Conservation (phyloP, 2,329 filamentous ascomycete genomes). For the Conoideocrella luteorostrata region DNA sequence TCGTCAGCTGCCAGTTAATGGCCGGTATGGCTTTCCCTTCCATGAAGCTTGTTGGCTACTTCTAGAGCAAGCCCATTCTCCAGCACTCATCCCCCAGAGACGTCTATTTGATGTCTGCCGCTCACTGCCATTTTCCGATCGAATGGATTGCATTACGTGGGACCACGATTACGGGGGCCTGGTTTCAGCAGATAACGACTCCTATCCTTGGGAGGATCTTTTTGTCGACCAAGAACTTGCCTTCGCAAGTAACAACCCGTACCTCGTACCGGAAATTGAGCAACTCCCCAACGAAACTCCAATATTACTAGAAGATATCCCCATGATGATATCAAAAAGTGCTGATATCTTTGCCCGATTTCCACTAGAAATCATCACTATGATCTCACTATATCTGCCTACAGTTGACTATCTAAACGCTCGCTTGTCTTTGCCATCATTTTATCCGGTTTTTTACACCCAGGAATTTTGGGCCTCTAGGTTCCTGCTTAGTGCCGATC, state of each 20-base stretch:
- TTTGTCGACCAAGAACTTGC: conserved; percentile 5
- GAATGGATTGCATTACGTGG: conserved; percentile 6
- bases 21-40: conserved; percentile 11
- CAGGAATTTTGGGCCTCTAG: conserved; percentile 11
- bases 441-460: conserved; percentile 8
- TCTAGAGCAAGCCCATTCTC: conserved; percentile 8
- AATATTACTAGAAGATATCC: not conserved
- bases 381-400: conserved; percentile 6
- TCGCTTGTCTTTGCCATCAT: conserved; percentile 9
- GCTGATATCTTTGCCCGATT: conserved; percentile 5
- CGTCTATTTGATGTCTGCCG: conserved; percentile 8
- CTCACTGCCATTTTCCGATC: conserved; percentile 8
- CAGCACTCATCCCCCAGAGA: conserved; percentile 4
- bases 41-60: conserved; percentile 12
- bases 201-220: conserved; percentile 9
- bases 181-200: conserved; percentile 6
- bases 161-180: conserved; percentile 7
- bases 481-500: conserved; percentile 9
- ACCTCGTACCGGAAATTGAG: conserved; percentile 7
- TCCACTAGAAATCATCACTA: conserved; percentile 8
- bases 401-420: conserved; percentile 9
- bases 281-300: conserved; percentile 7
- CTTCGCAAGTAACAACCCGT: conserved; percentile 5
- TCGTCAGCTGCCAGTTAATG: conserved; percentile 5
- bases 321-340: not conserved